Evolutionary conservation across 306 rosid genomes (phyloP).

Genomic region (Erythrophleum fordii): DNA sequence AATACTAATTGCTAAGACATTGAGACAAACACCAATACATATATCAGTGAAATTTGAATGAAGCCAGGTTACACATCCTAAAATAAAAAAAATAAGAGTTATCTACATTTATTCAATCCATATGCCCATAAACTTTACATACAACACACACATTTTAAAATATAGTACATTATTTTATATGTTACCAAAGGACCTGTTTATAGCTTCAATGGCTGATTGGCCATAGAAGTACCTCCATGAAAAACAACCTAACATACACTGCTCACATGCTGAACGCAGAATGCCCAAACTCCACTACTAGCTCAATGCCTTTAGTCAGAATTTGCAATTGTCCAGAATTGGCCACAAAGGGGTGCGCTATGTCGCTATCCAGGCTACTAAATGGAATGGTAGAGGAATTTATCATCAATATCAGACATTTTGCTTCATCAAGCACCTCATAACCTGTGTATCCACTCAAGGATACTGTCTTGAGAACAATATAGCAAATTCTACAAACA

Average conservation of each 20-base stretch:
- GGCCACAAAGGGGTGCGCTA: not conserved
- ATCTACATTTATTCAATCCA: not conserved
- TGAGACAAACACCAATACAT: not conserved
- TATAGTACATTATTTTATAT: not conserved
- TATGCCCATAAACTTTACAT: not conserved
- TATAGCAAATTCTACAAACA: constrained; percentile 64
- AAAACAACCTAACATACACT: not conserved
- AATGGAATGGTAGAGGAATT: too few species aligned
- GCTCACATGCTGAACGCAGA: constrained; percentile 8
- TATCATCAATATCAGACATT: not conserved
- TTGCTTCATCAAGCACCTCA: constrained; percentile 34
- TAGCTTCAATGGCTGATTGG: not conserved
- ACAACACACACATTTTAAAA: not conserved
- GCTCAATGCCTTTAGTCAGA: not conserved
- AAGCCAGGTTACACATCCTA: too few species aligned
- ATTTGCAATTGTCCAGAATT: not conserved
- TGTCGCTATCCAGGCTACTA: too few species aligned
- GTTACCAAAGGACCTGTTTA: not conserved
- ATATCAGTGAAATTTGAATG: too few species aligned
- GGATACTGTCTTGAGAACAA: constrained; percentile 68
- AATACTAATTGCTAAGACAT: not conserved
- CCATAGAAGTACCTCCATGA: not conserved
- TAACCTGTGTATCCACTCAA: constrained; percentile 62
- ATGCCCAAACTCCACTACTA: not conserved
- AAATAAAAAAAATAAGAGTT: too few species aligned